phyloP scores from a whole-genome alignment of 257 asterid genomes.

The Ajuga chamaepitys region DNA sequence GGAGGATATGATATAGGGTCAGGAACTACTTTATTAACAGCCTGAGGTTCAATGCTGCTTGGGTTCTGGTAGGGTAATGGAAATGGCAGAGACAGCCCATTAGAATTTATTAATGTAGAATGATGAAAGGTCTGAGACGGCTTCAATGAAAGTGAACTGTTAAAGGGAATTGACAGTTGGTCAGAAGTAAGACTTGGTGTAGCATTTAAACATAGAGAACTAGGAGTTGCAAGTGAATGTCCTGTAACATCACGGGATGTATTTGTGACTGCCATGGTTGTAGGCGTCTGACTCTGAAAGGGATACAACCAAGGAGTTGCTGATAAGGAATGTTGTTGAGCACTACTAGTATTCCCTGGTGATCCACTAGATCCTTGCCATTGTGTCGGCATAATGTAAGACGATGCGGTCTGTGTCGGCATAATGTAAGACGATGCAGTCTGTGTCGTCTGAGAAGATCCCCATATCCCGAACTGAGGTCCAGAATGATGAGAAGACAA shows the following conservation, averaged over 20 bases:
- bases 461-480: slow-evolving; percentile 29
- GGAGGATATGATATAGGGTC: slow-evolving; percentile 26
- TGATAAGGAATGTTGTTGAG: slow-evolving; percentile 29
- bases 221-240: slow-evolving; percentile 28
- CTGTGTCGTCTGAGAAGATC: slow-evolving; percentile 28
- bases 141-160: slow-evolving; percentile 23
- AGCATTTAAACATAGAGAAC: slow-evolving; percentile 20
- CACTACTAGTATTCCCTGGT: slow-evolving; percentile 21
- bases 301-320: slow-evolving; percentile 21
- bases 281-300: slow-evolving; percentile 26
- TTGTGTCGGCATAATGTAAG: slow-evolving; percentile 32
- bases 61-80: slow-evolving; percentile 31
- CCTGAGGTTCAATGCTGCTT: slow-evolving; percentile 28
- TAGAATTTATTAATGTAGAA: slow-evolving; percentile 28
- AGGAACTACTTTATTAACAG: slow-evolving; percentile 24
- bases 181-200: slow-evolving; percentile 24
- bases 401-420: slow-evolving; percentile 32
- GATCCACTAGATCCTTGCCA: slow-evolving; percentile 36
- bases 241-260: slow-evolving; percentile 22
- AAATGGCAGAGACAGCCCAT: slow-evolving; percentile 28
- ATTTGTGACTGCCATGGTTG: slow-evolving; percentile 19
- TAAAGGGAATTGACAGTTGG: slow-evolving; percentile 19
- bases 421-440: slow-evolving; percentile 31
- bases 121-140: slow-evolving; percentile 33
- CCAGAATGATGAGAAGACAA: slow-evolving; percentile 36